Evolutionary conservation across 1,284 basidiomycete species (phyloP).

Genomic region (Microbotryum scabiosae): DNA sequence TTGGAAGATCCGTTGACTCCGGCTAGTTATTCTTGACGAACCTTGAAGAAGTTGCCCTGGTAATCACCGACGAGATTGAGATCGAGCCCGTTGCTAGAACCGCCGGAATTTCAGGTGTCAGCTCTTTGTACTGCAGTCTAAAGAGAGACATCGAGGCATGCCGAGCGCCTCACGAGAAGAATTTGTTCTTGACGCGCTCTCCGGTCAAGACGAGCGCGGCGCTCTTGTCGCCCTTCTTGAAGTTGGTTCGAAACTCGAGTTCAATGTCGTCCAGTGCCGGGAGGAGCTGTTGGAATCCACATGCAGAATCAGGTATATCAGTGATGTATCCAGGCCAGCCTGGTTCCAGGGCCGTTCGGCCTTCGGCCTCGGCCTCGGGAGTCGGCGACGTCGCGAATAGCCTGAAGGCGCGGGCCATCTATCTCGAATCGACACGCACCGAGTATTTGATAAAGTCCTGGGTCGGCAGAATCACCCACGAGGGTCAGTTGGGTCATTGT

Average conservation of each 20-base stretch:
- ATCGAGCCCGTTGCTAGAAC: constrained; percentile 24
- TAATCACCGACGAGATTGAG: constrained; percentile 17
- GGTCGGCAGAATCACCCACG: not conserved
- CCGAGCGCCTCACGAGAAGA: constrained; percentile 19
- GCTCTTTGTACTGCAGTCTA: too few species aligned
- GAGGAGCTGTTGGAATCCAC: constrained; percentile 10
- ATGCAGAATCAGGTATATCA: not conserved
- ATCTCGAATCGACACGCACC: not conserved
- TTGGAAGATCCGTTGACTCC: too few species aligned
- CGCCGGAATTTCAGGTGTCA: too few species aligned
- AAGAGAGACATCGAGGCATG: not conserved
- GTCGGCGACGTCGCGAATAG: not conserved
- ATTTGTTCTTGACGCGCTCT: constrained; percentile 23
- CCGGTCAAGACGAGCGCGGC: constrained; percentile 27
- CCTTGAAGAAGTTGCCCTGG: constrained; percentile 21
- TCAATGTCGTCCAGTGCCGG: constrained; percentile 29
- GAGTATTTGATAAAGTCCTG: constrained; percentile 20
- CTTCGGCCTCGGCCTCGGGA: too few species aligned
- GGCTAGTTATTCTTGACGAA: not conserved
- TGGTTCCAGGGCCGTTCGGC: too few species aligned
- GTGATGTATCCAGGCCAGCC: not conserved
- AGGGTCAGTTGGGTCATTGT: not conserved
- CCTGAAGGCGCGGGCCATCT: not conserved
- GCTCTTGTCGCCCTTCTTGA: constrained; percentile 12
- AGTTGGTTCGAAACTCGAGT: constrained; percentile 7